Percentiles rank a stretch among this genome's conserved stretches.
Conservation (phyloP, 257 asterid genomes). For the Rhazya stricta region DNA sequence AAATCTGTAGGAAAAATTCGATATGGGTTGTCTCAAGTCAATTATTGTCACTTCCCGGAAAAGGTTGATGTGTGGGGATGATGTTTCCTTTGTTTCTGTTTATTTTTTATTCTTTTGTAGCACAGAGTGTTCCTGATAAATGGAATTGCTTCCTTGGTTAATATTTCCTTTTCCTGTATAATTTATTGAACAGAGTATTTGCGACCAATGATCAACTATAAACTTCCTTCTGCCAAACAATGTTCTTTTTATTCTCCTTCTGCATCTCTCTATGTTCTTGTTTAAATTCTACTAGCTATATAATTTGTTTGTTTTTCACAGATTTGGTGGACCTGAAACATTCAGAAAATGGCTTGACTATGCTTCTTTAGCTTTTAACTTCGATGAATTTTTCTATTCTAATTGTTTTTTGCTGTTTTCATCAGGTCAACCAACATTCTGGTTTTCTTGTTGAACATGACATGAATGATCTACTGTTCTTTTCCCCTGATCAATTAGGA, state of each 20-base stretch:
- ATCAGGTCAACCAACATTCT: constrained; percentile 44
- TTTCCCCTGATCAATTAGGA: constrained; percentile 61
- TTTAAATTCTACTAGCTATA: background rate
- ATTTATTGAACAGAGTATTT: background rate
- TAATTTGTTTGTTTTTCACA: background rate
- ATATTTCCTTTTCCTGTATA: background rate
- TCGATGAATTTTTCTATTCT: background rate
- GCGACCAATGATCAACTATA: background rate
- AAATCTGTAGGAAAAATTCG: background rate
- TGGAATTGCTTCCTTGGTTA: background rate
- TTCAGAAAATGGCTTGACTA: background rate
- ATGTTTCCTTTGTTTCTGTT: background rate
- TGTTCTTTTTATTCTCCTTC: background rate
- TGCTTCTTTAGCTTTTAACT: background rate
- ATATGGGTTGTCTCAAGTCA: background rate
- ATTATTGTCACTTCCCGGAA: background rate
- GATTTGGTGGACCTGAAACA: background rate
- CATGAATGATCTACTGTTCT: constrained; percentile 39
- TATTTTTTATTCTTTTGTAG: background rate
- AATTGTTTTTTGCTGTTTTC: background rate
- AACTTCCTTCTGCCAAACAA: background rate
- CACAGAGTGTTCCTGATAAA: background rate
- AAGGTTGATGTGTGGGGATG: background rate
- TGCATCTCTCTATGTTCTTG: background rate
- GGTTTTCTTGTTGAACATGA: constrained; percentile 56